Percentiles rank a stretch among this genome's conserved stretches.
These are phyloP conservation scores for Kazachstania taianensis DNA, from an alignment of 805 yeast genomes.

Conservation along the genomic window DNA sequence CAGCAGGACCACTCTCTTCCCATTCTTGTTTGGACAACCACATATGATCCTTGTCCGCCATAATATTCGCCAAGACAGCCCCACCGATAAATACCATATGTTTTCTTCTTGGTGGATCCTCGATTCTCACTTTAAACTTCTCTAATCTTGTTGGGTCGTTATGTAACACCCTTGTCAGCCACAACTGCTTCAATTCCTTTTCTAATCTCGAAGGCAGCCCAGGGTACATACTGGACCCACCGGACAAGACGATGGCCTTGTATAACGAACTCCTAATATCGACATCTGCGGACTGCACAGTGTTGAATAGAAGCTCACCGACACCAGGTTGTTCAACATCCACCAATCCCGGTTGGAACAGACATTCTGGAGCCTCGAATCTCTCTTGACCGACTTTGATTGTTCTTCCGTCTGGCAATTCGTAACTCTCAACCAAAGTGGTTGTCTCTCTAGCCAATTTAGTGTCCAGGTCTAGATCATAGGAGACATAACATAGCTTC, in stretches of 20 bases:
- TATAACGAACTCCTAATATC: slow-evolving; percentile 83
- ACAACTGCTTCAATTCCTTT: slow-evolving; percentile 90
- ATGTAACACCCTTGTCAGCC: slow-evolving; percentile 81
- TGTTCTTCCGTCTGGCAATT: slow-evolving; percentile 92
- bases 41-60: slow-evolving; percentile 98
- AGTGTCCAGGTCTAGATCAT: slow-evolving; percentile 83
- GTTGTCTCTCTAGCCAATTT: slow-evolving; percentile 91
- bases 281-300: slow-evolving; percentile 89
- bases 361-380: slow-evolving; percentile 60
- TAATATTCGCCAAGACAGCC: slow-evolving; percentile 92
- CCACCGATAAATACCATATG: slow-evolving; percentile 99
- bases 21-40: slow-evolving; percentile 95
- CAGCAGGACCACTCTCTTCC: slow-evolving; percentile 91
- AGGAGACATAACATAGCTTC: slow-evolving; percentile 88
- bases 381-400: slow-evolving; percentile 92
- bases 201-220: slow-evolving; percentile 94
- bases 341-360: slow-evolving; percentile 90
- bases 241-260: slow-evolving; percentile 88
- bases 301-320: slow-evolving; percentile 85
- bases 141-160: slow-evolving; percentile 80
- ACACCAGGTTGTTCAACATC: slow-evolving; percentile 96
- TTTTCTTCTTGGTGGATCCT: slow-evolving; percentile 97
- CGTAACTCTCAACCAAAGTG: slow-evolving; percentile 80
- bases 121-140: slow-evolving; percentile 91
- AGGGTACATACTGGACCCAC: slow-evolving; percentile 98